Evolutionary conservation across 345 rosid genomes (phyloP).

Genomic region (Brassica incana): DNA sequence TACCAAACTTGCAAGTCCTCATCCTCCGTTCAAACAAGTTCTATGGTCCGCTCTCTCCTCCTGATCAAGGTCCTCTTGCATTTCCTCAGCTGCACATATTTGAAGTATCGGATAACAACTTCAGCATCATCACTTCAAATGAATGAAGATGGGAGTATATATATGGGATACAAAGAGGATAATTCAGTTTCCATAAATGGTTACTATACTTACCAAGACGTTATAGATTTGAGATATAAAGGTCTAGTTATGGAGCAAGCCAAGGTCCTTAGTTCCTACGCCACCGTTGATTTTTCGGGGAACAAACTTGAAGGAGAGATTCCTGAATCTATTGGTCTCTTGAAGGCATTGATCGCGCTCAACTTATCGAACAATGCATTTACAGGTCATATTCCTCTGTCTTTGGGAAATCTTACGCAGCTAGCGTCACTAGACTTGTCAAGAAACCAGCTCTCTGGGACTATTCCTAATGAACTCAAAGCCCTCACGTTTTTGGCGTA

Average conservation of each 20-base stretch:
- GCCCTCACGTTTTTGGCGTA: not conserved
- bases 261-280: not conserved
- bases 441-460: slow-evolving; percentile 15
- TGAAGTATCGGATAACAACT: slow-evolving; percentile 9
- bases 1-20: slow-evolving; percentile 10
- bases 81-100: slow-evolving; percentile 5
- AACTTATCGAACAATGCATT: slow-evolving; percentile 27
- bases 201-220: not conserved
- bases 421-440: slow-evolving; percentile 22
- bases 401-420: not conserved
- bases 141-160: not conserved
- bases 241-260: slow-evolving; percentile 13
- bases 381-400: slow-evolving; percentile 19
- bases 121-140: not conserved
- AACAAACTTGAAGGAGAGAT: slow-evolving; percentile 7
- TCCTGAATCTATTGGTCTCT: slow-evolving; percentile 16
- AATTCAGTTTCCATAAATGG: not conserved
- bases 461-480: not conserved
- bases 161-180: not conserved
- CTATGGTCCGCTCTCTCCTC: not conserved
- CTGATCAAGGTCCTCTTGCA: slow-evolving; percentile 15
- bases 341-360: slow-evolving; percentile 22
- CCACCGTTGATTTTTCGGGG: slow-evolving; percentile 22
- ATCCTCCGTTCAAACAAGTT: slow-evolving; percentile 1
- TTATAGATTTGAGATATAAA: slow-evolving; percentile 15